These are phyloP conservation scores for Macrolepiota dolichaula DNA, from an alignment of 768 basidiomycete genomes.

Conservation along the genomic window DNA sequence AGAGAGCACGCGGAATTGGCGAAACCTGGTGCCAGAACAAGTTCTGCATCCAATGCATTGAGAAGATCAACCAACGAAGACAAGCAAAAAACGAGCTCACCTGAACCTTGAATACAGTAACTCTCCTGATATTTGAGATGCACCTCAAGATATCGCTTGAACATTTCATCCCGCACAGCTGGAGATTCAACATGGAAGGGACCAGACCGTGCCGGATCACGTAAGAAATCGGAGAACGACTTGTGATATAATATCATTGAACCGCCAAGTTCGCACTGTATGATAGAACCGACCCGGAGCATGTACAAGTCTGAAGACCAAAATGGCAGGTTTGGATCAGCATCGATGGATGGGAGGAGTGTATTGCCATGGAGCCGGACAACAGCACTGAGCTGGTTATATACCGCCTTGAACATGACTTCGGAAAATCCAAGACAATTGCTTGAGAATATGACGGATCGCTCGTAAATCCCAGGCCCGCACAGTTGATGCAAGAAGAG, in stretches of 20 bases:
- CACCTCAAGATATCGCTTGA: not conserved
- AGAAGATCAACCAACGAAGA: not conserved
- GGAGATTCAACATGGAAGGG: not conserved
- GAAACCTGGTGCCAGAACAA: not conserved
- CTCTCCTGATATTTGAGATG: not conserved
- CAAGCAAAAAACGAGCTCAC: not conserved
- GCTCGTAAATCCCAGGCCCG: not conserved
- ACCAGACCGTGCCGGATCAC: not conserved
- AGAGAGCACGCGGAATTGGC: not conserved
- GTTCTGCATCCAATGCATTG: not conserved
- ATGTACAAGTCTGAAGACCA: not conserved
- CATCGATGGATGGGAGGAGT: not conserved
- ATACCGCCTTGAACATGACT: not conserved
- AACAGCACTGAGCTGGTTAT: not conserved
- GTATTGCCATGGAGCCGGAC: not conserved
- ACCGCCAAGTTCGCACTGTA: not conserved
- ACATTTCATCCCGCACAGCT: not conserved
- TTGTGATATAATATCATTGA: not conserved
- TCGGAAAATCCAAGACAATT: not conserved
- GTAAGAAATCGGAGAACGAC: not conserved
- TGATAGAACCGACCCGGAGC: not conserved
- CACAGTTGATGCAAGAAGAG: conserved; percentile 15
- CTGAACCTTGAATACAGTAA: not conserved
- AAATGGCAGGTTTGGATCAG: not conserved
- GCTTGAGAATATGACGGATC: not conserved